Evolutionary conservation across 1,284 basidiomycete species (phyloP), one percentile per base, ranked within the genome.

Genomic region (Microstroma glucosiphilum): DNA sequence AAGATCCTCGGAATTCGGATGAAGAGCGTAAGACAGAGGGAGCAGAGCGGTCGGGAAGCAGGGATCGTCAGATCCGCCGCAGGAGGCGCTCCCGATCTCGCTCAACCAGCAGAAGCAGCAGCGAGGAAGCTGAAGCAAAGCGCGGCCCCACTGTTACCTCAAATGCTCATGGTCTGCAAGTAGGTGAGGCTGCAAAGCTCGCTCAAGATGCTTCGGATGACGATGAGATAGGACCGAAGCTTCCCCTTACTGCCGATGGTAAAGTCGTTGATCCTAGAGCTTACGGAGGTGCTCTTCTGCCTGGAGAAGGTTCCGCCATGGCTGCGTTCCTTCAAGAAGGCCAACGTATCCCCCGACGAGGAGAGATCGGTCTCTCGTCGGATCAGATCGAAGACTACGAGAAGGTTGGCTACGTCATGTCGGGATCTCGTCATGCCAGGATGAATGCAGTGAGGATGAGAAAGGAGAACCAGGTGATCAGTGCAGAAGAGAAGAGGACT

Each of bases 391-490:
- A 89, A 21, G 80, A 84, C 72, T 96, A 85, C 81, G 94, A 98
- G 82, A 76, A 82, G 43, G 89, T 89, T 17, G 94, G 94, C n/a
- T 98, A 94, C 80, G 94, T 98, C 61, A 98, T 98, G 96, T 92
- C 89, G 73, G 94, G 94, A 51, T 90, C 87, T 75, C 83, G 94
- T 61, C 93, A 98, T 65, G 67, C 72, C 58, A 64, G 80, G 19
- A 96, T 96, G 93, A 96, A 78, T 43, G 96, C 93, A 0, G 94
- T 98, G 43, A 88, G 96, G 65, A 89, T 96, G 86, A 84, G 94
- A 73, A 96, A 97, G 84, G 94, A 98, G 83, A 96, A 96, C 82
- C 94, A 98, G 82, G 92, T 98, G 65, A 94, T 96, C 79, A 66
- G 70, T 6, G 92, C 93, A 0, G 94, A 97, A 82, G 94, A 98